These are phyloP conservation scores for Loxodes magnus DNA, from an alignment of 73 alveolate species.

Conservation along the genomic window DNA sequence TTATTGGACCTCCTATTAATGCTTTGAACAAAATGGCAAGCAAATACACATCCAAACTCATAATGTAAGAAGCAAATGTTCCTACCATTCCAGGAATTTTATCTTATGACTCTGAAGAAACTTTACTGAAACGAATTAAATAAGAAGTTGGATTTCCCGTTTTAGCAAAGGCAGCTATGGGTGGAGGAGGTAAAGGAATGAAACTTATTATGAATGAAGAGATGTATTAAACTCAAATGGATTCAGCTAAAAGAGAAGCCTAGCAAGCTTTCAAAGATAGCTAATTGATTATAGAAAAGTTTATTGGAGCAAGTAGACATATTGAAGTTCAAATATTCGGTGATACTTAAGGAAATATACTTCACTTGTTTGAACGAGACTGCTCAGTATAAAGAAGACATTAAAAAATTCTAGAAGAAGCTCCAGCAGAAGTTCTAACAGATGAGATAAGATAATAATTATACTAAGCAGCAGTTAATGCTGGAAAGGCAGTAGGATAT, in stretches of 20 bases:
- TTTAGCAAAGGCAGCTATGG: constrained; percentile 77
- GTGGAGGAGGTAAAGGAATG: constrained; percentile 95
- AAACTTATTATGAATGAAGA: constrained; percentile 50
- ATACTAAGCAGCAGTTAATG: constrained; percentile 41
- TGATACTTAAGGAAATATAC: constrained; percentile 84
- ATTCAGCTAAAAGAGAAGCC: constrained; percentile 72
- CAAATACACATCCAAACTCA: constrained; percentile 52
- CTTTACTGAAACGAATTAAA: constrained; percentile 28
- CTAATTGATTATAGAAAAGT: constrained; percentile 78
- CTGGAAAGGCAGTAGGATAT: constrained; percentile 53
- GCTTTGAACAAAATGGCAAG: constrained; percentile 50
- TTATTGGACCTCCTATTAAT: constrained; percentile 53
- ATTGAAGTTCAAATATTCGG: constrained; percentile 78
- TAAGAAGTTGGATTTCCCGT: constrained; percentile 80
- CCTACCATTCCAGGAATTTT: constrained; percentile 54
- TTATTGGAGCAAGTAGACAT: constrained; percentile 60
- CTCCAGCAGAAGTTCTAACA: constrained; percentile 47
- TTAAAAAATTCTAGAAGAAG: constrained; percentile 87
- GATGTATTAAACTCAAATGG: constrained; percentile 54
- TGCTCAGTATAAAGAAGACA: constrained; percentile 92
- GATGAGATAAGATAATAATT: constrained; percentile 40
- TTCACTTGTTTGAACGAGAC: constrained; percentile 86
- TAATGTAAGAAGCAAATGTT: constrained; percentile 50
- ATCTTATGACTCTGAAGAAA: constrained; percentile 26
- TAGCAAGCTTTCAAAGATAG: constrained; percentile 67